Percentiles rank a stretch among this genome's conserved stretches.
These are phyloP conservation scores for Globisporangium parvum DNA, from an alignment of 352 stramenopile species.

Conservation along the genomic window DNA sequence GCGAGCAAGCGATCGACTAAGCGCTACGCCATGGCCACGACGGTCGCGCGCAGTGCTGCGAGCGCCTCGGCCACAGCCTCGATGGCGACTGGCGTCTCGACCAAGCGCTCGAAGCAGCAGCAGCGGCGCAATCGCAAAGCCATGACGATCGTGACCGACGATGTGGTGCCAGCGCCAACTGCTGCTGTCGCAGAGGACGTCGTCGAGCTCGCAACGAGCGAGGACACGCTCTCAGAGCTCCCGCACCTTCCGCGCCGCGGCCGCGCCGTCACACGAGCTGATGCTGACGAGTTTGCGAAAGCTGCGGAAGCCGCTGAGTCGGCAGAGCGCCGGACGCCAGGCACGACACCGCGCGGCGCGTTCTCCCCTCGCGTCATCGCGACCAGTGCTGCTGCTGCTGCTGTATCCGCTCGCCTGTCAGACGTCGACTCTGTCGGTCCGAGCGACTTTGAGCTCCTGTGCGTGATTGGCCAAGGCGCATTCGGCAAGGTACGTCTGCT, in stretches of 20 bases:
- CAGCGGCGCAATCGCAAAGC: background rate
- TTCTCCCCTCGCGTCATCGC: conserved; percentile 7
- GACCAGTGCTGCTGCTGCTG: background rate
- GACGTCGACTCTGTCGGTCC: conserved; percentile 29
- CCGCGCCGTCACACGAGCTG: conserved; percentile 39
- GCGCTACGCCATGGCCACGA: too few species aligned
- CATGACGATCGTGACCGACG: background rate
- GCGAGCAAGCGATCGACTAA: too few species aligned
- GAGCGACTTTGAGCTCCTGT: conserved; percentile 76
- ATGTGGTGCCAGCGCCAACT: background rate
- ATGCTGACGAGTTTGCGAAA: conserved; percentile 61
- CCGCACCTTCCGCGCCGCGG: conserved; percentile 8
- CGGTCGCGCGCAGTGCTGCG: too few species aligned
- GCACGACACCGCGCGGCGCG: conserved; percentile 11
- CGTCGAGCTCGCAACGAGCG: background rate
- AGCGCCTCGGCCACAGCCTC: too few species aligned
- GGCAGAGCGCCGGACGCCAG: background rate
- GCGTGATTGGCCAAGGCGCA: conserved; percentile 77
- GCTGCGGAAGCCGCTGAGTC: conserved; percentile 28
- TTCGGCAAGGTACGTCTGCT: conserved; percentile 53
- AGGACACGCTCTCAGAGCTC: conserved; percentile 9
- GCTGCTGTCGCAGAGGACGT: conserved; percentile 1
- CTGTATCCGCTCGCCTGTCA: background rate
- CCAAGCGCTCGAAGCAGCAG: too few species aligned
- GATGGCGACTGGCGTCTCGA: too few species aligned